These are phyloP conservation scores for Mycena alexandri DNA, from an alignment of 768 basidiomycete species.

Conservation along the genomic window DNA sequence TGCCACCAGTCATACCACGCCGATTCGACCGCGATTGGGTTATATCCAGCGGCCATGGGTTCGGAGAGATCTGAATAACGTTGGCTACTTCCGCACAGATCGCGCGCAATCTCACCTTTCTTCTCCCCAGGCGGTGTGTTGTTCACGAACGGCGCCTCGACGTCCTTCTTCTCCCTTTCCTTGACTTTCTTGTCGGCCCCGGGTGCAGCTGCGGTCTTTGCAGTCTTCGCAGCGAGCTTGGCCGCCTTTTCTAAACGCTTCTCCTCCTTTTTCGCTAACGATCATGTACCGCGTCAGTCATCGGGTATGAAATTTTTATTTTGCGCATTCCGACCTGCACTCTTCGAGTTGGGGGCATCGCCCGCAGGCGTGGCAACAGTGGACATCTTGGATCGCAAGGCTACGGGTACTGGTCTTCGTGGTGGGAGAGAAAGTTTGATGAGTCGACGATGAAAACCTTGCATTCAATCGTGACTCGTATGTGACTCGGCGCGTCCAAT, in stretches of 20 bases:
- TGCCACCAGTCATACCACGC: slow-evolving; percentile 99
- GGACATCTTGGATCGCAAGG: slow-evolving; percentile 27
- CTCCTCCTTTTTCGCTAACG: slow-evolving; percentile 85
- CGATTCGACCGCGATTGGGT: slow-evolving; percentile 93
- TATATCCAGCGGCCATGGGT: slow-evolving; percentile 94
- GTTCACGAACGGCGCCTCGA: slow-evolving; percentile 86
- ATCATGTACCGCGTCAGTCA: slow-evolving; percentile 5
- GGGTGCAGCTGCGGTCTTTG: slow-evolving; percentile 57
- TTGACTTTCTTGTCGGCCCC: slow-evolving; percentile 70
- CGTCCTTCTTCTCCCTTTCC: slow-evolving; percentile 80
- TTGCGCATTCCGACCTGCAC: slow-evolving; percentile 48
- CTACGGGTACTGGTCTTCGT: slow-evolving; percentile 15
- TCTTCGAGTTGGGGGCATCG: slow-evolving; percentile 57
- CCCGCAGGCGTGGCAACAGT: slow-evolving; percentile 31
- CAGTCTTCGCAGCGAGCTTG: slow-evolving; percentile 78
- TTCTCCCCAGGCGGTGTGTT: slow-evolving; percentile 92
- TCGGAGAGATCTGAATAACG: slow-evolving; percentile 77
- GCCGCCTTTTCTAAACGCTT: slow-evolving; percentile 85
- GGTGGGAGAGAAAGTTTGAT: slow-evolving; percentile 32
- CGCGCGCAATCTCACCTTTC: slow-evolving; percentile 74
- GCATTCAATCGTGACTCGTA: slow-evolving; percentile 35
- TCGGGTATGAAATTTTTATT: slow-evolving; percentile 3
- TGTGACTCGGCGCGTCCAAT: slow-evolving; percentile 23
- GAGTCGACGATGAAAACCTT: slow-evolving; percentile 31
- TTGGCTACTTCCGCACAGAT: background rate